Conservation (phyloP, 257 asterid species). For the Solanum clarkiae region DNA sequence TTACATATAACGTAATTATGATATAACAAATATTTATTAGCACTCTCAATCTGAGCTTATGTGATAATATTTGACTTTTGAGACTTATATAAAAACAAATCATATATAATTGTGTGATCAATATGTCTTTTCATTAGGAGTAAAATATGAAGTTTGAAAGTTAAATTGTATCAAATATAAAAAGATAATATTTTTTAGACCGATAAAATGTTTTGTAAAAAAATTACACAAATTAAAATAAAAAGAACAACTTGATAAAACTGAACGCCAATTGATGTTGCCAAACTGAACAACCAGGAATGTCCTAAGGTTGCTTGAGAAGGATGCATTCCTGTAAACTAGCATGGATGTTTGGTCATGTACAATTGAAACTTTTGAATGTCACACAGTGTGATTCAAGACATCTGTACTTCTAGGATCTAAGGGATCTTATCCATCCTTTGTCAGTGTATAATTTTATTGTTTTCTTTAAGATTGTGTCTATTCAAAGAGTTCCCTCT, state of each 20-base stretch:
- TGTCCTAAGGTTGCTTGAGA: slow-evolving; percentile 81
- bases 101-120: not conserved
- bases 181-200: no score
- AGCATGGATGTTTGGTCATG: not conserved
- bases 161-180: no score
- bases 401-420: not conserved
- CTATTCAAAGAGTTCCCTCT: not conserved
- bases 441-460: slow-evolving; percentile 18
- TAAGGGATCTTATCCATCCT: not conserved
- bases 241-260: no score
- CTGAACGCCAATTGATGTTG: slow-evolving; percentile 78
- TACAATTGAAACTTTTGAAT: slow-evolving; percentile 10
- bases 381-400: slow-evolving; percentile 12
- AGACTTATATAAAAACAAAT: not conserved
- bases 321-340: slow-evolving; percentile 75
- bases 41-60: not conserved
- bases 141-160: not conserved
- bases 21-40: no score
- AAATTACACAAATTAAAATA: no score
- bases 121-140: not conserved
- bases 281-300: slow-evolving; percentile 86
- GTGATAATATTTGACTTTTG: not conserved
- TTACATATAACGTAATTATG: not conserved
- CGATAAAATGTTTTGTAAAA: no score
- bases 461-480: not conserved